Conservation (phyloP, 2,329 filamentous ascomycete species). For the Myriosclerotinia duriaeana region DNA sequence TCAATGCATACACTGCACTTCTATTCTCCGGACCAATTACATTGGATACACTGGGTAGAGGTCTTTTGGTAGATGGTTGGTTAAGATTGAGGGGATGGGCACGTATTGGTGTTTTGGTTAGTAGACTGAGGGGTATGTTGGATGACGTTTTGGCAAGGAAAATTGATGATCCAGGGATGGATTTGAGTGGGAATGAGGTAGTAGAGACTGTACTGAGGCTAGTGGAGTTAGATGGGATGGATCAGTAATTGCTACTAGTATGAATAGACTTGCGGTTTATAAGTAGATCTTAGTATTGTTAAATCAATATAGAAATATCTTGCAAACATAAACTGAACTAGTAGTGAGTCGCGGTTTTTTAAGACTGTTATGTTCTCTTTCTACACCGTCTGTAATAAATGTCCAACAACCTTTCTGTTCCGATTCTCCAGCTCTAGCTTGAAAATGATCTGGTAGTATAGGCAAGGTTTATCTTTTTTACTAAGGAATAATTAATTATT, state of each 20-base stretch:
- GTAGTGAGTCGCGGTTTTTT: no score
- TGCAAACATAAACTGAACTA: no score
- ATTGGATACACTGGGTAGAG: slow-evolving; percentile 83
- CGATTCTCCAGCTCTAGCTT: no score
- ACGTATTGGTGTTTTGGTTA: slow-evolving; percentile 85
- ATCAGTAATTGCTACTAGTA: slow-evolving; percentile 43
- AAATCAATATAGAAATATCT: no score
- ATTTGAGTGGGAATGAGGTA: slow-evolving; percentile 61
- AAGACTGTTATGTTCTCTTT: no score
- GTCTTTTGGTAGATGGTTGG: slow-evolving; percentile 91
- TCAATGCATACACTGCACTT: slow-evolving; percentile 85
- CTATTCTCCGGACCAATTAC: slow-evolving; percentile 84
- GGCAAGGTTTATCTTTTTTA: no score
- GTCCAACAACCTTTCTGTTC: no score
- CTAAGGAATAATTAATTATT: no score
- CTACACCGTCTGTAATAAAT: no score
- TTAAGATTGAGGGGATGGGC: slow-evolving; percentile 86
- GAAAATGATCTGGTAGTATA: no score
- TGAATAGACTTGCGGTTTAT: no score
- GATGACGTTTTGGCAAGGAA: slow-evolving; percentile 80
- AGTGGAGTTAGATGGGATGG: slow-evolving; percentile 86
- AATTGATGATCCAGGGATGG: slow-evolving; percentile 70
- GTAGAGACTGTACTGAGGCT: slow-evolving; percentile 75
- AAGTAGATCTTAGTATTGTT: no score
- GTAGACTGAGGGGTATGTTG: slow-evolving; percentile 78